Percentiles rank a stretch among this genome's conserved stretches.
Evolutionary conservation across 1,284 basidiomycete species (phyloP).

Genomic region (Sphaerobolus stellatus): DNA sequence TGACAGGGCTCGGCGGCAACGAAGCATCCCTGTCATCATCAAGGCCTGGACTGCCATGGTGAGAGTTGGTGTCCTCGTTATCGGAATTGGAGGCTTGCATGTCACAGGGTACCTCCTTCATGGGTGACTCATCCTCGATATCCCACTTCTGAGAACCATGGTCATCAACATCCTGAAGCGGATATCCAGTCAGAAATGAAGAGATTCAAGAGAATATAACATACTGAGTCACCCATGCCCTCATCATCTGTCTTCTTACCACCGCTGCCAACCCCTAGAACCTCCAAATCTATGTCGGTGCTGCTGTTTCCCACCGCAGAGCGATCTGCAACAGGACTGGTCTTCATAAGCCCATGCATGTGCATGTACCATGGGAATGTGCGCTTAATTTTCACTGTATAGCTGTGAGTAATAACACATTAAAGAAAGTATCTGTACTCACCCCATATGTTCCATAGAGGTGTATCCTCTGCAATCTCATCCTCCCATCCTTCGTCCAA

Average conservation of each 20-base stretch:
- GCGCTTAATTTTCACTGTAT: neutral
- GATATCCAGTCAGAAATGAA: no score
- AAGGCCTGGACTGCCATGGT: neutral
- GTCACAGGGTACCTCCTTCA: no score
- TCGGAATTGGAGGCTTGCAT: no score
- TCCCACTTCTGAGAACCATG: no score
- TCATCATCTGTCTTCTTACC: no score
- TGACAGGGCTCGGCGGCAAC: neutral
- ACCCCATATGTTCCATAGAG: neutral
- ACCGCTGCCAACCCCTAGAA: no score
- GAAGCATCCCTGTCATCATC: neutral
- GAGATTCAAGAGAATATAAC: no score
- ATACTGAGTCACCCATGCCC: no score
- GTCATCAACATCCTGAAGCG: no score
- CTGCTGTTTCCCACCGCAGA: neutral
- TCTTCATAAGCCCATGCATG: neutral
- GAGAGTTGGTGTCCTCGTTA: no score
- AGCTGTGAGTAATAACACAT: neutral
- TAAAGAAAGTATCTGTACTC: neutral
- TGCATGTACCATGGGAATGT: neutral
- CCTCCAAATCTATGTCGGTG: neutral
- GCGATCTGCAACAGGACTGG: neutral
- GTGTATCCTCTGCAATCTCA: neutral
- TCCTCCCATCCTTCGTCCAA: neutral
- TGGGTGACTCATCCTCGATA: no score